Percentiles rank a stretch among this genome's conserved stretches.
Conservation (phyloP, 2,329 filamentous ascomycete species). For the Curvularia spicifera region DNA sequence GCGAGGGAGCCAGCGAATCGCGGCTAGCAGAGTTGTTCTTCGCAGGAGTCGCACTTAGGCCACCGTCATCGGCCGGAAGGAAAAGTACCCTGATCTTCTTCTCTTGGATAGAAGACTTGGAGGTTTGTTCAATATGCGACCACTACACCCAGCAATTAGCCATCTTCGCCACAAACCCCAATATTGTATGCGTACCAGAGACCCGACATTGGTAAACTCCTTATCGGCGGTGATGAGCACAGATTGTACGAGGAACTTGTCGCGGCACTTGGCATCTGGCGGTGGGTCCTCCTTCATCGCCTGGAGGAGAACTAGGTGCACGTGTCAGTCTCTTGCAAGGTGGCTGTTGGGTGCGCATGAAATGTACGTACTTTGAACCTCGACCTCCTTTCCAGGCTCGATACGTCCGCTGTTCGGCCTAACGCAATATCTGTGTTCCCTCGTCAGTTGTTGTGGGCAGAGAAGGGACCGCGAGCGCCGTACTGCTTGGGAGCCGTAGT, state of each 20-base stretch:
- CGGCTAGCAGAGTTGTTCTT: slow-evolving; percentile 46
- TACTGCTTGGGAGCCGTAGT: slow-evolving; percentile 99
- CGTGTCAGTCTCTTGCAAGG: slow-evolving; percentile 34
- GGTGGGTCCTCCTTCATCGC: slow-evolving; percentile 97
- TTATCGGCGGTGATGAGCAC: slow-evolving; percentile 82
- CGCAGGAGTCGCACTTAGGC: slow-evolving; percentile 41
- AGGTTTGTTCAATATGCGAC: slow-evolving; percentile 72
- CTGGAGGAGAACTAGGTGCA: slow-evolving; percentile 79
- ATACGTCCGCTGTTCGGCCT: slow-evolving; percentile 96
- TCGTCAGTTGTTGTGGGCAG: slow-evolving; percentile 27
- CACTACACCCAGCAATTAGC: slow-evolving; percentile 63
- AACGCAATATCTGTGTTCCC: slow-evolving; percentile 81
- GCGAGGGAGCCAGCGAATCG: slow-evolving; percentile 56
- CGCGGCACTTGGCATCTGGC: slow-evolving; percentile 84
- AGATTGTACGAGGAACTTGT: slow-evolving; percentile 97
- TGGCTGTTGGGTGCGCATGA: slow-evolving; percentile 20
- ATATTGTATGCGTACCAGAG: slow-evolving; percentile 68
- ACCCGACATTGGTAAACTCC: slow-evolving; percentile 79
- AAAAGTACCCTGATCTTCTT: slow-evolving; percentile 95
- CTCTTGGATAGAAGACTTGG: slow-evolving; percentile 83
- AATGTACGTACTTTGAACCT: slow-evolving; percentile 78
- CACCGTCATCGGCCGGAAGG: slow-evolving; percentile 66
- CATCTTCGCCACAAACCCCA: neutral
- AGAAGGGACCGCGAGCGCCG: slow-evolving; percentile 47
- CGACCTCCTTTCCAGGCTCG: slow-evolving; percentile 85